phyloP scores from a whole-genome alignment of 2,329 filamentous ascomycete species.

The Verticillium klebahnii region DNA sequence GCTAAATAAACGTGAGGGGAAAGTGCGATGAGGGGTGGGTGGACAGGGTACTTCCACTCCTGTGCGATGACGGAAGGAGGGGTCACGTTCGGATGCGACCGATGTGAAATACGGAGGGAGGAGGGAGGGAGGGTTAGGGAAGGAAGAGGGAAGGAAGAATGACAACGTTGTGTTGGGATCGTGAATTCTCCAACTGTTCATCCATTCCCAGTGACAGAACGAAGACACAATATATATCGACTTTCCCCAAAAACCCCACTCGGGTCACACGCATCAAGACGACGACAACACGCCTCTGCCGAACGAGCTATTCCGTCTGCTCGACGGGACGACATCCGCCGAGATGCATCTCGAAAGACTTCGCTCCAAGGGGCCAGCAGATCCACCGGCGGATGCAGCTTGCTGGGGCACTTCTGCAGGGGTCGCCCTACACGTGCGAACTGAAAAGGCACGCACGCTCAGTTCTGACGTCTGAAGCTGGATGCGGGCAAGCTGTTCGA shows the following conservation, averaged over 20 bases:
- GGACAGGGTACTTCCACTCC: background rate
- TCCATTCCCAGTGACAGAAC: background rate
- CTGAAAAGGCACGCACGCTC: background rate
- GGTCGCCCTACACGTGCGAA: background rate
- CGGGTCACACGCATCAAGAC: background rate
- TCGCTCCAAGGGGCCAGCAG: background rate
- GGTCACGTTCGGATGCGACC: background rate
- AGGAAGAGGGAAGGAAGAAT: background rate
- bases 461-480: background rate
- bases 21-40: background rate
- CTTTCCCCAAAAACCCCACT: background rate
- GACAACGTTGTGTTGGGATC: background rate
- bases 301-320: slow-evolving; percentile 3
- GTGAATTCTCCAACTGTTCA: background rate
- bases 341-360: slow-evolving; percentile 18
- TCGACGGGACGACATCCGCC: slow-evolving; percentile 14
- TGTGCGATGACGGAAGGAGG: background rate
- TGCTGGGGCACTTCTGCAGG: background rate
- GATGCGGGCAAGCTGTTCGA: background rate
- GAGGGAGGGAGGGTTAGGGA: background rate
- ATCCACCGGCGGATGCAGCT: background rate
- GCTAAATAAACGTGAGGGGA: background rate
- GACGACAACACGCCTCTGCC: background rate
- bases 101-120: background rate
- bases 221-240: background rate